Evolutionary conservation across 371 early-diverging fungal genomes (phyloP).

Genomic region (Circinella umbellata): DNA sequence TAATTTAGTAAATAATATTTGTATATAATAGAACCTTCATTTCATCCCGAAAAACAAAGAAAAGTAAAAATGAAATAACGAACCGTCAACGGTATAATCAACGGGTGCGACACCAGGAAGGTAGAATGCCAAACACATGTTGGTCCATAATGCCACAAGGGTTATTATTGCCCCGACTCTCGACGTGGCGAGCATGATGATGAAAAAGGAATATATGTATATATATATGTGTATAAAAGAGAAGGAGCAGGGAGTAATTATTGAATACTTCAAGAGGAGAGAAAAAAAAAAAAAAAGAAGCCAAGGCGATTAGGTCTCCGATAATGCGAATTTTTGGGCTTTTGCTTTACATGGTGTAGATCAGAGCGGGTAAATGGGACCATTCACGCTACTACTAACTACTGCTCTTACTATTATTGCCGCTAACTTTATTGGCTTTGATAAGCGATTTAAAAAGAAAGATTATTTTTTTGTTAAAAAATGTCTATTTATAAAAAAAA

Average conservation of each 20-base stretch:
- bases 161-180: conserved; percentile 6
- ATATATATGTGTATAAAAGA: not conserved
- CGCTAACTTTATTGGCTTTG: not conserved
- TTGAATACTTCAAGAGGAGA: no score
- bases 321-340: not conserved
- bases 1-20: no score
- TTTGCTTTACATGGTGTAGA: not conserved
- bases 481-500: no score
- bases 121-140: conserved; percentile 69
- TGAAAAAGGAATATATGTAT: conserved; percentile 1
- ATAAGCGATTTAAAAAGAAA: no score
- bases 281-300: not conserved
- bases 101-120: conserved; percentile 94
- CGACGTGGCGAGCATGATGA: conserved; percentile 13
- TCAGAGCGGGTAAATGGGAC: not conserved
- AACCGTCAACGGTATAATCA: conserved; percentile 69
- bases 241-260: not conserved
- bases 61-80: no score
- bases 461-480: no score
- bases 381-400: not conserved
- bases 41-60: no score
- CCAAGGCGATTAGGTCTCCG: not conserved
- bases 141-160: conserved; percentile 10
- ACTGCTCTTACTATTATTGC: no score
- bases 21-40: no score